phyloP scores from a whole-genome alignment of 345 rosid genomes.

The Dipteronia sinensis region DNA sequence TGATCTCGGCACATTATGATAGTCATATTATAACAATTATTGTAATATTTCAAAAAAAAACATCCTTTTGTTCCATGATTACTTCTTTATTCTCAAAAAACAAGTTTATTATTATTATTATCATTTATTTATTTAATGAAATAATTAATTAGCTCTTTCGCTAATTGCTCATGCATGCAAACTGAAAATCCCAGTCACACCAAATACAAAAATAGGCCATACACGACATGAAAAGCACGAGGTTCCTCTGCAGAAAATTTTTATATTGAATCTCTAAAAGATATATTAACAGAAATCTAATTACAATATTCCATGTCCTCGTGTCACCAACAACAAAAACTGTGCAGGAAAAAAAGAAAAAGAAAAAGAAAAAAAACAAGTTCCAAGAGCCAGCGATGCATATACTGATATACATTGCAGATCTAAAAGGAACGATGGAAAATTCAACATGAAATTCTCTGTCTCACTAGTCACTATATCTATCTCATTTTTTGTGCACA shows the following conservation, averaged over 20 bases:
- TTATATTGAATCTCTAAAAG: not conserved
- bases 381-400: not conserved
- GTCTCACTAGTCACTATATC: not conserved
- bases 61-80: too few species aligned
- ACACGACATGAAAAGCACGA: not conserved
- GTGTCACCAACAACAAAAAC: not conserved
- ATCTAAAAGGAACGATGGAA: not conserved
- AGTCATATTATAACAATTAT: too few species aligned
- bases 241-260: not conserved
- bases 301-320: conserved; percentile 31
- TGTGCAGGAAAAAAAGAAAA: conserved; percentile 11
- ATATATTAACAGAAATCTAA: conserved; percentile 26
- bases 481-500: not conserved
- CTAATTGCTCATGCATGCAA: not conserved
- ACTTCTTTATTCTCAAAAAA: too few species aligned
- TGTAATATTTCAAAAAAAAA: too few species aligned
- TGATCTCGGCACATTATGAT: too few species aligned
- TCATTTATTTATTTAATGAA: too few species aligned
- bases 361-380: not conserved
- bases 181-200: not conserved
- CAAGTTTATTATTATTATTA: too few species aligned
- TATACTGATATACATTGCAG: too few species aligned
- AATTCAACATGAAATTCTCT: not conserved
- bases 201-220: not conserved
- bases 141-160: not conserved